Evolutionary conservation across 495 filamentous ascomycete species (phyloP).

Genomic region (Lepidopterella palustris): DNA sequence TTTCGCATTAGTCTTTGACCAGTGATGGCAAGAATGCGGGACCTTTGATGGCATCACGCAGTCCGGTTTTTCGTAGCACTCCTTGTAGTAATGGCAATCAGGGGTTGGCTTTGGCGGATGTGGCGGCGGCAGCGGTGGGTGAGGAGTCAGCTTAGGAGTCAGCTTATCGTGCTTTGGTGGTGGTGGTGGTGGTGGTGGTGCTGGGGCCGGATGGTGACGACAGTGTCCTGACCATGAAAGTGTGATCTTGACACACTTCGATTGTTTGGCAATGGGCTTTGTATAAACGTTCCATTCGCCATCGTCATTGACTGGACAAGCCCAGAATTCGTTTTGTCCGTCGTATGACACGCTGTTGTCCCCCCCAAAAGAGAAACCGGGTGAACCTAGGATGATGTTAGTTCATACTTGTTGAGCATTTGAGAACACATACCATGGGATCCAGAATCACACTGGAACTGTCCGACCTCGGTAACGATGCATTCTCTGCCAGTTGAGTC

Average conservation of each 20-base stretch:
- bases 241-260: slow-evolving; percentile 5
- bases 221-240: background rate
- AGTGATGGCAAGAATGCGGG: too few relatives aligned
- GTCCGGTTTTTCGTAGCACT: background rate
- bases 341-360: slow-evolving; percentile 20
- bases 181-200: background rate
- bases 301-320: slow-evolving; percentile 6
- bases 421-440: background rate
- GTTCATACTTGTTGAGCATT: background rate
- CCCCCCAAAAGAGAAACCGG: slow-evolving; percentile 30
- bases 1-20: too few relatives aligned
- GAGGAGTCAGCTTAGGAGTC: too few relatives aligned
- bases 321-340: slow-evolving; percentile 6
- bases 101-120: background rate
- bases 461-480: slow-evolving; percentile 40
- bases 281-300: slow-evolving; percentile 21
- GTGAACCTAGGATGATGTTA: background rate
- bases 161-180: too few relatives aligned
- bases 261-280: background rate
- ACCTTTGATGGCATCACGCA: background rate
- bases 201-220: background rate
- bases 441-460: background rate
- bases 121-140: background rate
- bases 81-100: background rate
- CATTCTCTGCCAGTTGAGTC: slow-evolving; percentile 50